These are phyloP conservation scores for Diutina neorugosa DNA, from an alignment of 1,139 yeast species.

Conservation along the genomic window DNA sequence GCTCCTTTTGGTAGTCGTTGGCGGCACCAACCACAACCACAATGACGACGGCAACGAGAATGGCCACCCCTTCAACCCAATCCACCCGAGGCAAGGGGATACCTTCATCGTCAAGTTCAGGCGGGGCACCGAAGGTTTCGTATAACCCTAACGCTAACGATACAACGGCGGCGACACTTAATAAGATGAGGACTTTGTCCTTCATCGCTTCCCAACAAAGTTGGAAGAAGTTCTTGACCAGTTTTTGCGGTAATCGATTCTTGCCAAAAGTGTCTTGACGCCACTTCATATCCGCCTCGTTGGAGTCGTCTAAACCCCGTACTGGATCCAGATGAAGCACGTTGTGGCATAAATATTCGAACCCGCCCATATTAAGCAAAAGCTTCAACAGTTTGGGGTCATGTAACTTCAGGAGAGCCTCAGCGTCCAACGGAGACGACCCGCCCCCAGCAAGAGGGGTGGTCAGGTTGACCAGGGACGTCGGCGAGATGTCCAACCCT, in stretches of 20 bases:
- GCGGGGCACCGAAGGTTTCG: conserved; percentile 79
- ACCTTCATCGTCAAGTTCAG: conserved; percentile 70
- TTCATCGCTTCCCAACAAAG: conserved; percentile 78
- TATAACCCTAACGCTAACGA: conserved; percentile 86
- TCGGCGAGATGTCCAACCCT: not conserved
- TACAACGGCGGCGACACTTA: conserved; percentile 76
- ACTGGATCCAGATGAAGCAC: conserved; percentile 25
- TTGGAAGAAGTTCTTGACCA: conserved; percentile 51
- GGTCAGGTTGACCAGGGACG: not conserved
- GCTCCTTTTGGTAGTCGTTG: conserved; percentile 92
- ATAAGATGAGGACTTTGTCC: conserved; percentile 79
- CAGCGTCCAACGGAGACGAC: not conserved
- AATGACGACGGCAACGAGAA: conserved; percentile 78
- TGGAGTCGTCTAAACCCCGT: conserved; percentile 31
- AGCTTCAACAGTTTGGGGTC: conserved; percentile 40
- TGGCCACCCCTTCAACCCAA: conserved; percentile 99
- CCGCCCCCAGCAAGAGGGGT: not conserved
- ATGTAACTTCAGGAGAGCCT: conserved; percentile 17
- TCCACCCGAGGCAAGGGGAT: conserved; percentile 67
- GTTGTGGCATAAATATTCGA: conserved; percentile 14
- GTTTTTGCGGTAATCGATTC: conserved; percentile 59
- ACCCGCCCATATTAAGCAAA: conserved; percentile 32
- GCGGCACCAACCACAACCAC: conserved; percentile 90
- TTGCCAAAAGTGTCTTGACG: conserved; percentile 47
- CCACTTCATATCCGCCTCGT: conserved; percentile 15